These are phyloP conservation scores for Hanseniaspora meyeri DNA, from an alignment of 805 yeast genomes.

Conservation along the genomic window DNA sequence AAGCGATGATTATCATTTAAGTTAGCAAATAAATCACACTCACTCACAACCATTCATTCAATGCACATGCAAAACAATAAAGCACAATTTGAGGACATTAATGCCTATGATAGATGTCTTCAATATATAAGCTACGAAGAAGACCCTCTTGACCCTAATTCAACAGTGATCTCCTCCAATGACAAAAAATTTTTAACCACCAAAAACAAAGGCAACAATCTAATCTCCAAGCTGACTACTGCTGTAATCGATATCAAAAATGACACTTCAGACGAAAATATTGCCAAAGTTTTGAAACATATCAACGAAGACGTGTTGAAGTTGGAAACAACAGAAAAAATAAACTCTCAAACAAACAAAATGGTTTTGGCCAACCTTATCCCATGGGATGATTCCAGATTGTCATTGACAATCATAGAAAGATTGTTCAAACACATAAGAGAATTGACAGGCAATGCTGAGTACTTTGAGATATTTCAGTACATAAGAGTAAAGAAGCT, in stretches of 20 bases:
- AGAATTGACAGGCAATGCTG: background rate
- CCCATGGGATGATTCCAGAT: slow-evolving; percentile 11
- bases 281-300: background rate
- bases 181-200: slow-evolving; percentile 1
- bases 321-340: background rate
- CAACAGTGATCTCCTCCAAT: slow-evolving; percentile 2
- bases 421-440: slow-evolving; percentile 3
- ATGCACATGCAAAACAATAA: background rate
- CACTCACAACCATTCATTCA: no score
- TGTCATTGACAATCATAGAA: slow-evolving; percentile 1
- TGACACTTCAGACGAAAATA: background rate
- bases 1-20: no score
- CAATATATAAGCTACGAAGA: slow-evolving; percentile 6
- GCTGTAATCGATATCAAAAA: slow-evolving; percentile 5
- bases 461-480: slow-evolving; percentile 4
- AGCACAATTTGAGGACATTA: background rate
- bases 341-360: background rate
- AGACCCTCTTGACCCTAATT: background rate
- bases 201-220: background rate
- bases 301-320: background rate
- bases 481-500: slow-evolving; percentile 7
- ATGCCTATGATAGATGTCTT: slow-evolving; percentile 1
- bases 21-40: no score
- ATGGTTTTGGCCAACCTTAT: background rate
- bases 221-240: slow-evolving; percentile 4